Conservation (phyloP, 2,329 filamentous ascomycete genomes). For the Colletotrichum camelliae region DNA sequence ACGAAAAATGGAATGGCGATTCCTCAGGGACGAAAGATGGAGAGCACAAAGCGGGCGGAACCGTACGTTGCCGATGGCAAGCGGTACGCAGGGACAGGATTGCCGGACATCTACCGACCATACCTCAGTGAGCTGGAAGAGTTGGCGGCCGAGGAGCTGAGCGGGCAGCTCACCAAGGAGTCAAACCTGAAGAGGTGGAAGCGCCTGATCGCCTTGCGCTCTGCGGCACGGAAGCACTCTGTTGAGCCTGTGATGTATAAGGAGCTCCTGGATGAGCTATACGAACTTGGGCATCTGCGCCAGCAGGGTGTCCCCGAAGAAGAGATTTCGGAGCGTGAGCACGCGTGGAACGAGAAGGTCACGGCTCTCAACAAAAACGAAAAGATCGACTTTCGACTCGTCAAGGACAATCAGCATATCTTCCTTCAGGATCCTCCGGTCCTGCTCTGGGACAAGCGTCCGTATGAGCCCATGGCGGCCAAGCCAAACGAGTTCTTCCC, state of each 20-base stretch:
- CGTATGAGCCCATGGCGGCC: constrained; percentile 71
- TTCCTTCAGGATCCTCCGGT: constrained; percentile 54
- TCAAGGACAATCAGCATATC: constrained; percentile 60
- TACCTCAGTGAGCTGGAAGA: constrained; percentile 48
- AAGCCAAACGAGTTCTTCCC: constrained; percentile 71
- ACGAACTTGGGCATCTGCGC: constrained; percentile 29
- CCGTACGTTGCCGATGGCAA: constrained; percentile 26
- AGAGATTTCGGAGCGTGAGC: constrained; percentile 33
- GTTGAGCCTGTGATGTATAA: constrained; percentile 25
- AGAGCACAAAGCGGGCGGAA: constrained; percentile 29
- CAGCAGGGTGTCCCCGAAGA: constrained; percentile 16
- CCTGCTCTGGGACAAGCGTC: constrained; percentile 73
- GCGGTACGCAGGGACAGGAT: constrained; percentile 30
- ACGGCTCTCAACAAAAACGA: constrained; percentile 35
- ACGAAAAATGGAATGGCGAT: constrained; percentile 41
- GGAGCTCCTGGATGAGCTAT: constrained; percentile 37
- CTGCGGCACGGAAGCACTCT: constrained; percentile 21
- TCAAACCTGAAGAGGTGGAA: background rate
- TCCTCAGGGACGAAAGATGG: constrained; percentile 50
- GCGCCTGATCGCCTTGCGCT: constrained; percentile 32
- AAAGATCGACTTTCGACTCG: constrained; percentile 40
- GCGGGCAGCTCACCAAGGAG: constrained; percentile 6
- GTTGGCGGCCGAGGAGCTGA: constrained; percentile 33
- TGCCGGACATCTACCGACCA: constrained; percentile 39
- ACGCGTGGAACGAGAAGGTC: constrained; percentile 40